Evolutionary conservation across 2,329 filamentous ascomycete species (phyloP).

Genomic region (Fusarium temperatum): DNA sequence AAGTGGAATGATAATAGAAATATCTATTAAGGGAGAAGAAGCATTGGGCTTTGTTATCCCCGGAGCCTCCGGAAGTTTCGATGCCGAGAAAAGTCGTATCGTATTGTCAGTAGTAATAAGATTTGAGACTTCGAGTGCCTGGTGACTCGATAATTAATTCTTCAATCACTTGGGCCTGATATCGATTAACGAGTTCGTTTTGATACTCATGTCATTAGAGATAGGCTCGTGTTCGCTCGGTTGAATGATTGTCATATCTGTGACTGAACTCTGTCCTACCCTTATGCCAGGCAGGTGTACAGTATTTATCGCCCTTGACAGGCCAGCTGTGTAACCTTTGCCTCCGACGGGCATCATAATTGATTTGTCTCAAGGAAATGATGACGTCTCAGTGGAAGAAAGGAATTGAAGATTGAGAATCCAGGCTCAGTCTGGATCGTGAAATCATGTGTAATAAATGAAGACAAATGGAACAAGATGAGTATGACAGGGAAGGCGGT

Average conservation of each 20-base stretch:
- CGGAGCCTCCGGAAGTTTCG: slow-evolving; percentile 11
- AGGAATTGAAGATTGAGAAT: slow-evolving; percentile 15
- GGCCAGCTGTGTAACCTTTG: slow-evolving; percentile 1
- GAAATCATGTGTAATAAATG: not conserved
- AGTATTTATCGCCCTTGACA: not conserved
- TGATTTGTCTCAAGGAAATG: slow-evolving; percentile 10
- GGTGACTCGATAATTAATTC: not conserved
- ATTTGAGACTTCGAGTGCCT: slow-evolving; percentile 1
- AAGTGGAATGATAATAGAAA: slow-evolving; percentile 6
- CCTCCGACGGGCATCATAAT: not conserved
- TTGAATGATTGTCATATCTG: not conserved
- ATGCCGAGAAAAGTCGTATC: slow-evolving; percentile 1
- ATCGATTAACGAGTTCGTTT: not conserved
- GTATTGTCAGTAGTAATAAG: slow-evolving; percentile 5
- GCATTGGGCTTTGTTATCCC: not conserved
- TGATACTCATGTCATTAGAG: not conserved
- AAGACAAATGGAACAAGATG: slow-evolving; percentile 37
- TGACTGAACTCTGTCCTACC: not conserved
- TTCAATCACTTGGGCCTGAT: not conserved
- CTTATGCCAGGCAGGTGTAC: not conserved
- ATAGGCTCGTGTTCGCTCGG: not conserved
- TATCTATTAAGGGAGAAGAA: slow-evolving; percentile 13
- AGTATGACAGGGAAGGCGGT: slow-evolving; percentile 25
- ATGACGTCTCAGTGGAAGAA: slow-evolving; percentile 26
- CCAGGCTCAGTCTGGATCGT: slow-evolving; percentile 7